Percentiles rank a stretch among this genome's conserved stretches.
Conservation (phyloP, 495 filamentous ascomycete species). For the Hypoxylon cercidicola region DNA sequence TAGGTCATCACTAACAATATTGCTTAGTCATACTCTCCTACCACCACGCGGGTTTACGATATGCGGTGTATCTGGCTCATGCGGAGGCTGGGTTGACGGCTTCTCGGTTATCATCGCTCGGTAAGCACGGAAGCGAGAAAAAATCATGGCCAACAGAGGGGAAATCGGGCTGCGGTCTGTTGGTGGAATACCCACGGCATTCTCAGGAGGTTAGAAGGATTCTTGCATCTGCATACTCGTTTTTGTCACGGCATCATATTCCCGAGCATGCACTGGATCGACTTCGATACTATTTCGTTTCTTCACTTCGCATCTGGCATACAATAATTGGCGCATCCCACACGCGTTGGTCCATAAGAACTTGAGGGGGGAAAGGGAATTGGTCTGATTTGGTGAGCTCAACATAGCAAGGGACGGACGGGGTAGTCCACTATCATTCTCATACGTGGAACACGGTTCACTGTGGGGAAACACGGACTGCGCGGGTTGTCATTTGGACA, state of each 20-base stretch:
- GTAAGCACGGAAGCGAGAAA: slow-evolving; percentile 48
- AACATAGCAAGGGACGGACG: slow-evolving; percentile 23
- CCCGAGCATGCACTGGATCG: slow-evolving; percentile 30
- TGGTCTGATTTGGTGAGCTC: slow-evolving; percentile 18
- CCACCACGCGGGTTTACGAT: slow-evolving; percentile 91
- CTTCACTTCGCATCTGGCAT: slow-evolving; percentile 33
- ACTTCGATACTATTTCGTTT: slow-evolving; percentile 21
- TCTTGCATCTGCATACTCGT: slow-evolving; percentile 35
- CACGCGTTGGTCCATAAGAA: background rate
- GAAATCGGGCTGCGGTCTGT: background rate
- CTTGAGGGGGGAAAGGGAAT: slow-evolving; percentile 1
- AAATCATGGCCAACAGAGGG: background rate
- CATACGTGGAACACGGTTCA: slow-evolving; percentile 22
- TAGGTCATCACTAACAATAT: slow-evolving; percentile 28
- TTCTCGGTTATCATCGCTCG: slow-evolving; percentile 87
- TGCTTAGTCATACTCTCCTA: slow-evolving; percentile 81
- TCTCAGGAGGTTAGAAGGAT: slow-evolving; percentile 8
- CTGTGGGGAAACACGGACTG: slow-evolving; percentile 14
- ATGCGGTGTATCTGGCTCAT: slow-evolving; percentile 86
- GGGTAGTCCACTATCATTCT: slow-evolving; percentile 27
- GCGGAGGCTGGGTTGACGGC: slow-evolving; percentile 84
- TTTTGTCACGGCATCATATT: slow-evolving; percentile 32
- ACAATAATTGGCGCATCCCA: slow-evolving; percentile 28
- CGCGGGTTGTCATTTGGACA: slow-evolving; percentile 8
- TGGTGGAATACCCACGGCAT: slow-evolving; percentile 9